A percentile compares a stretch with the other conserved stretches of the same genome.
These are phyloP conservation scores for Rauvolfia tetraphylla DNA, from an alignment of 257 asterid genomes.

Conservation along the genomic window DNA sequence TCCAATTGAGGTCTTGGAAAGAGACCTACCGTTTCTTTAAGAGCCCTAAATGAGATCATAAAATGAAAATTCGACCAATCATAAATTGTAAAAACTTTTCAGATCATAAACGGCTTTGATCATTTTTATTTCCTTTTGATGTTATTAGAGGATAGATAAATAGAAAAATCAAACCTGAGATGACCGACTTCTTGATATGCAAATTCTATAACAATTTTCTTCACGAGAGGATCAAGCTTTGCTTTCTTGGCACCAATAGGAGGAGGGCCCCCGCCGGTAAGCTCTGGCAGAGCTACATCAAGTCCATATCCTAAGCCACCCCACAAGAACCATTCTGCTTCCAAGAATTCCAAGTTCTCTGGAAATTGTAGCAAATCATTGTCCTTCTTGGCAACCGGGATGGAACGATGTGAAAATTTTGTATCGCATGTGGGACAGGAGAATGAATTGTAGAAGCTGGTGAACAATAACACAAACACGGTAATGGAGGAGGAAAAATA, in stretches of 20 bases:
- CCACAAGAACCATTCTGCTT: constrained; percentile 37
- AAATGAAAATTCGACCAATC: not conserved
- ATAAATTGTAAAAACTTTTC: not conserved
- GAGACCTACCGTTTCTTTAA: constrained; percentile 35
- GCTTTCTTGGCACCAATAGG: constrained; percentile 42
- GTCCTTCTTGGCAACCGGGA: constrained; percentile 26
- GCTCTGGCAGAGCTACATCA: constrained; percentile 29
- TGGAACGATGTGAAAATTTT: constrained; percentile 2
- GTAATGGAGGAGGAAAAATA: not conserved
- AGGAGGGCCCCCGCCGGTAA: constrained; percentile 41
- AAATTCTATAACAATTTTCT: constrained; percentile 25
- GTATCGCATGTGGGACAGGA: constrained; percentile 15
- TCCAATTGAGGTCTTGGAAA: constrained; percentile 35
- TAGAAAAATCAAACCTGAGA: constrained; percentile 17
- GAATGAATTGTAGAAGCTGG: not conserved
- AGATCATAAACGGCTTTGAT: no score
- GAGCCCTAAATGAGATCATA: constrained; percentile 21
- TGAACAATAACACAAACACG: not conserved
- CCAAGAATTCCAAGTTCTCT: constrained; percentile 39
- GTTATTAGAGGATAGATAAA: not conserved
- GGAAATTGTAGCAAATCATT: constrained; percentile 36
- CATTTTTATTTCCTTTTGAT: no score
- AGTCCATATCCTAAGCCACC: constrained; percentile 44
- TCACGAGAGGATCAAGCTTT: constrained; percentile 29
- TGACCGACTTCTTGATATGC: constrained; percentile 32